A percentile compares a stretch with the other conserved stretches of the same genome.
Conservation (phyloP, 108 stramenopile genomes). For the Cyclotella baltica region DNA sequence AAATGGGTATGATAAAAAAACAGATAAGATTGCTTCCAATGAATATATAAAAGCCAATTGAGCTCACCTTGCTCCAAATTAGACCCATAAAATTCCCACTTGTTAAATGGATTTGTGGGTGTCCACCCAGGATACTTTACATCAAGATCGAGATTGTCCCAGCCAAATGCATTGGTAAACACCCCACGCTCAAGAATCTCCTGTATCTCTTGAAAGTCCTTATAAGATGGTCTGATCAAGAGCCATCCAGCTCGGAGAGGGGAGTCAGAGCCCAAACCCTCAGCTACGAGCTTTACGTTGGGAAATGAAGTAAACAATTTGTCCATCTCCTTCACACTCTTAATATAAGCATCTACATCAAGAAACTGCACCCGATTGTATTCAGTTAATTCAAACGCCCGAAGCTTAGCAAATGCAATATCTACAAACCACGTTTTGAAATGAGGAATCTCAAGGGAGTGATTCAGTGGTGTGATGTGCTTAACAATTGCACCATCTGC, state of each 20-base stretch:
- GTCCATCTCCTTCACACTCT: not conserved
- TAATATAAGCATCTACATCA: conserved; percentile 15
- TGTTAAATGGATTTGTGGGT: not conserved
- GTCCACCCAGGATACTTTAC: conserved; percentile 18
- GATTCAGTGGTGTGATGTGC: not conserved
- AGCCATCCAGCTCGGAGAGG: conserved; percentile 31
- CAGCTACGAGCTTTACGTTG: conserved; percentile 8
- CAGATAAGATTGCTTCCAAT: too few species aligned
- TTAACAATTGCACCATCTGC: not conserved
- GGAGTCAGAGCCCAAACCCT: conserved; percentile 24
- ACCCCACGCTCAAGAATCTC: not conserved
- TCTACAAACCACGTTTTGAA: conserved; percentile 10
- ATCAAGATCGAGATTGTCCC: conserved; percentile 10
- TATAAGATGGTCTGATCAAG: conserved; percentile 17
- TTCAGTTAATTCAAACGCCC: conserved; percentile 10
- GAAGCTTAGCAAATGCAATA: not conserved
- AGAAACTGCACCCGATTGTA: conserved; percentile 16
- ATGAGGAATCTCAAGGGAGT: not conserved
- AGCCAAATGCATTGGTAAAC: conserved; percentile 10
- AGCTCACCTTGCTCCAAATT: conserved; percentile 20
- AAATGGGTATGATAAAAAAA: not conserved
- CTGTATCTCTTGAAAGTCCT: conserved; percentile 7
- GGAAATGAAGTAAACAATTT: not conserved
- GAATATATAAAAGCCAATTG: too few species aligned
- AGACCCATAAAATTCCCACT: conserved; percentile 25